A percentile compares a stretch with the other conserved stretches of the same genome.
Conservation (phyloP, 2,329 filamentous ascomycete genomes). For the Talaromyces funiculosus region DNA sequence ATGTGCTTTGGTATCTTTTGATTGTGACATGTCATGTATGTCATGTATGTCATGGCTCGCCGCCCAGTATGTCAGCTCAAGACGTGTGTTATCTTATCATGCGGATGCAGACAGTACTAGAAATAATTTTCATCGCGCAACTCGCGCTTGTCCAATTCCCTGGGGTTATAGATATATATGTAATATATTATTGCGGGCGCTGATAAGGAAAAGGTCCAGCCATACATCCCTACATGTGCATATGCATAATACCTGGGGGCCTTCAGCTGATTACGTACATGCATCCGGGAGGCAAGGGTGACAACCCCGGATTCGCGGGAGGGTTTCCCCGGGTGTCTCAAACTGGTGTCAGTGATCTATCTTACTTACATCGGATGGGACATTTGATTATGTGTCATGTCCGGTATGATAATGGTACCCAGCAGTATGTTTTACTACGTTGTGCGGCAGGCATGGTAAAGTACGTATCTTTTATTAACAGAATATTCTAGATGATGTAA, state of each 20-base stretch:
- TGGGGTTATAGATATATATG: background rate
- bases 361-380: background rate
- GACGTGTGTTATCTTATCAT: background rate
- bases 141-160: background rate
- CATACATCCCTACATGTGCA: background rate
- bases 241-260: background rate
- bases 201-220: background rate
- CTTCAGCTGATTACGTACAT: background rate
- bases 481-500: background rate
- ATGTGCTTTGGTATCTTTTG: background rate
- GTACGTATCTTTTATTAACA: background rate
- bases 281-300: background rate
- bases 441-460: too few relatives aligned
- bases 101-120: background rate
- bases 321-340: background rate
- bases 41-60: background rate
- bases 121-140: background rate
- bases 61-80: background rate
- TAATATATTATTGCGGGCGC: background rate
- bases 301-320: constrained; percentile 5
- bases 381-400: background rate
- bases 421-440: too few relatives aligned
- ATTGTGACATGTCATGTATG: background rate
- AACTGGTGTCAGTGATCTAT: background rate
- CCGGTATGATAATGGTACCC: background rate